Conservation (phyloP, 352 stramenopile species). For the Elongisporangium prolatum region DNA sequence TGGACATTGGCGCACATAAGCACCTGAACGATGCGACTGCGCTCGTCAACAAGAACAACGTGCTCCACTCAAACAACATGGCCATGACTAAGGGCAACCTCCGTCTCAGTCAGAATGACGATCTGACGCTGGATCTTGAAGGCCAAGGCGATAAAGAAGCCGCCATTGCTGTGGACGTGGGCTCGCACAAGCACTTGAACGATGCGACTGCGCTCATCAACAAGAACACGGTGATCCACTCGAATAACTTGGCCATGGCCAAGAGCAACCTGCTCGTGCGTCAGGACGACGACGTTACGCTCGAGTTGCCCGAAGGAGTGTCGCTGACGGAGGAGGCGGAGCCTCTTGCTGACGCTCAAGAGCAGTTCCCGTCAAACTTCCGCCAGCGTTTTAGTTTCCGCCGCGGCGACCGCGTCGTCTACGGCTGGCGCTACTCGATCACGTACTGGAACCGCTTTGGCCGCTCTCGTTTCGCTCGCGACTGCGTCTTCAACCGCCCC, state of each 20-base stretch:
- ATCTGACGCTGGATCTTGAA: too few species aligned
- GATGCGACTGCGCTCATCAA: not conserved
- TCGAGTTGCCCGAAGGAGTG: not conserved
- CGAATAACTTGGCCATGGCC: slow-evolving; percentile 7
- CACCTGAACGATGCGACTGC: slow-evolving; percentile 1
- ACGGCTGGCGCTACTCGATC: slow-evolving; percentile 37
- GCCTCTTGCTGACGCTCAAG: not conserved
- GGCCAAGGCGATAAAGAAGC: too few species aligned
- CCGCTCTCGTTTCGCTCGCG: slow-evolving; percentile 19
- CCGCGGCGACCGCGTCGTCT: slow-evolving; percentile 16
- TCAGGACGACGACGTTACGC: slow-evolving; percentile 2
- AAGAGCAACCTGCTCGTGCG: slow-evolving; percentile 1
- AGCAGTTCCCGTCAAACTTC: slow-evolving; percentile 5
- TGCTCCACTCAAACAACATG: slow-evolving; percentile 6
- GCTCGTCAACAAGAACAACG: slow-evolving; percentile 7
- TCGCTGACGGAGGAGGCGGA: not conserved
- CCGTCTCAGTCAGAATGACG: slow-evolving; percentile 2
- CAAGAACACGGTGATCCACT: slow-evolving; percentile 8
- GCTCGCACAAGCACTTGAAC: slow-evolving; percentile 6
- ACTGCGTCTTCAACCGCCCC: slow-evolving; percentile 20
- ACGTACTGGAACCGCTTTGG: slow-evolving; percentile 31
- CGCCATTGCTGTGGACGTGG: not conserved
- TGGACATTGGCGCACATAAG: slow-evolving; percentile 2
- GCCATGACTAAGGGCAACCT: slow-evolving; percentile 3
- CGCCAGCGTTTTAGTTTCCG: slow-evolving; percentile 26